Base-by-base conservation (phyloP, 208 protist species). In the Balamuthia mandrillaris region DNA sequence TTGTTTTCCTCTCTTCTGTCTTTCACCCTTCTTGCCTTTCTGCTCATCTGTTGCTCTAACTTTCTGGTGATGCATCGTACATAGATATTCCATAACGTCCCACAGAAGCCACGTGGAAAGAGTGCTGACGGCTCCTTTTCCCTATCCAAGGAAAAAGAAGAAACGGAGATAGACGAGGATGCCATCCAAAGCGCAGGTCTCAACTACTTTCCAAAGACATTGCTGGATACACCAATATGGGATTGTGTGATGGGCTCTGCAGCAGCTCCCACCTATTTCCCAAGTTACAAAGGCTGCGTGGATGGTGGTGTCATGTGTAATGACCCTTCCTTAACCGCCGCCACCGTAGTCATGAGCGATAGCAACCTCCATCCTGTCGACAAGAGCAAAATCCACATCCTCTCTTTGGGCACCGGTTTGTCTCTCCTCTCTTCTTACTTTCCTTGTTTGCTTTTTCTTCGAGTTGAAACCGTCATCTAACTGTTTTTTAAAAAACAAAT, bases 221-320 rank as follows among this genome's bases (percentile, higher is more conserved):
- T 82, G 45, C 33, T 82, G 1, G 74, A 82, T 5, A 82, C 74
- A 14, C 74, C 74, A 0, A 52, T 82, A 6, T 82, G 74, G 74
- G 74, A 82, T 14, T 82, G 33, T 41, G 74, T 82, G 51, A 12
- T 63, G 74, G 54, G 31, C 2, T 82, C 74, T 4, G 58, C 74
- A 2, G 58, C 74, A 0, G 74, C 74, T 33, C 74, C 74, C 2
- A 52, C 74, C 10, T 82, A 65, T 52, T 82, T 82, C 37, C 74
- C 74, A 21, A 65, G 51, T 35, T 82, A 82, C 33, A 82, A 65
- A 78, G 63, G 45, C 51, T 52, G 63, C 24, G 51, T 82, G 35
- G 74, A 82, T 29, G 74, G 74, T 6, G 74, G 74, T 16, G 74
- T 82, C 27, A 52, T 82, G 33, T 31, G 51, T 31, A 82, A 82